These are phyloP conservation scores for Leishmania lainsoni DNA, from an alignment of 208 protist species.

Conservation along the genomic window DNA sequence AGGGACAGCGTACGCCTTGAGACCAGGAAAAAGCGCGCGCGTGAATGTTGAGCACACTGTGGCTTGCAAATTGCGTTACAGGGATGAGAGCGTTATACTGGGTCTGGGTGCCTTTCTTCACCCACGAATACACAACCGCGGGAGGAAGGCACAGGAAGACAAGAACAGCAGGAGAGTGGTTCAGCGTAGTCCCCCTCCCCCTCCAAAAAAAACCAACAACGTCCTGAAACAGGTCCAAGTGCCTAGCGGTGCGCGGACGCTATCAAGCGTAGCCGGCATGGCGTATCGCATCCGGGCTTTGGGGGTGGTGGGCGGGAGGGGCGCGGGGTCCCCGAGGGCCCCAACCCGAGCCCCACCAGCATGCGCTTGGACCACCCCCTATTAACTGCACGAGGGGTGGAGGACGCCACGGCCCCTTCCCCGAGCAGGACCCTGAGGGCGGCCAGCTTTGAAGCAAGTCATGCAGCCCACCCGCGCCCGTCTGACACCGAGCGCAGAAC, in stretches of 20 bases:
- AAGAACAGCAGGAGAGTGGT: background rate
- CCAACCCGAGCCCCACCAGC: too few species aligned
- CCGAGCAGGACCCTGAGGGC: background rate
- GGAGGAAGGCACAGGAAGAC: background rate
- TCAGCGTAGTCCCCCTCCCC: background rate
- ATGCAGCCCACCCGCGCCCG: background rate
- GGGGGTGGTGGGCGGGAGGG: too few species aligned
- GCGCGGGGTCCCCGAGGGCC: too few species aligned
- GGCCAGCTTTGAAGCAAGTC: background rate
- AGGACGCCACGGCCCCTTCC: background rate
- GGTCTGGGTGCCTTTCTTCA: background rate
- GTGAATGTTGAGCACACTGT: background rate
- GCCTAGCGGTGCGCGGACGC: too few species aligned
- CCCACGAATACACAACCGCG: background rate
- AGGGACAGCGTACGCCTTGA: background rate
- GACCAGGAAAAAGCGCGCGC: background rate
- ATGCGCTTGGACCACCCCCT: too few species aligned
- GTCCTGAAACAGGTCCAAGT: background rate
- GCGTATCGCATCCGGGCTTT: too few species aligned
- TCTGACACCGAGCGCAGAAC: background rate
- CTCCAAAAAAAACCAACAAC: constrained; percentile 4
- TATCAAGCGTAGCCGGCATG: too few species aligned
- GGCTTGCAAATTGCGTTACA: background rate
- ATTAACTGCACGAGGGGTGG: too few species aligned
- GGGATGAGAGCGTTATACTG: background rate